These are phyloP conservation scores for Boletus smithii DNA, from an alignment of 1,284 basidiomycete genomes.

Conservation along the genomic window DNA sequence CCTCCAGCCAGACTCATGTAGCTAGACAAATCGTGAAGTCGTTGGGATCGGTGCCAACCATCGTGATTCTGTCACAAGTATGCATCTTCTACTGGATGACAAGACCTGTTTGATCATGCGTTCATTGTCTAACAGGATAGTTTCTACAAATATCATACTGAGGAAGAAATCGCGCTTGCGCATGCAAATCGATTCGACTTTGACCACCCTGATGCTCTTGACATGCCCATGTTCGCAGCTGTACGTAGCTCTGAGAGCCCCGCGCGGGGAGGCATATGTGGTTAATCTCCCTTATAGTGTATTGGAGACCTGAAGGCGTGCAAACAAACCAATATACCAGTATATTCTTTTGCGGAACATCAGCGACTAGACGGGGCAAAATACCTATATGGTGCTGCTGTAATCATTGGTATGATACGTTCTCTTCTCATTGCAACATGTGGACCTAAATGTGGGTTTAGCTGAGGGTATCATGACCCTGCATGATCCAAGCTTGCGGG, in stretches of 20 bases:
- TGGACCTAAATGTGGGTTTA: constrained; percentile 26
- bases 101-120: neutral
- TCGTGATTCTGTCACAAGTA: constrained; percentile 86
- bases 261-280: neutral
- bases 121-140: constrained; percentile 62
- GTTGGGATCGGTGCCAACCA: constrained; percentile 81
- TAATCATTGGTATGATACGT: constrained; percentile 72
- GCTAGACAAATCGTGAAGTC: constrained; percentile 81
- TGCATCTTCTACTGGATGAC: constrained; percentile 5
- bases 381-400: constrained; percentile 94
- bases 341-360: constrained; percentile 92
- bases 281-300: constrained; percentile 50
- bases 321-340: constrained; percentile 80
- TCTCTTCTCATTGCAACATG: neutral
- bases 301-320: constrained; percentile 81
- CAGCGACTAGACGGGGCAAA: constrained; percentile 83
- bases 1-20: constrained; percentile 73
- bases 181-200: constrained; percentile 87
- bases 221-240: constrained; percentile 81
- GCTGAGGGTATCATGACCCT: constrained; percentile 93
- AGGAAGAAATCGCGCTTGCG: constrained; percentile 78
- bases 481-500: constrained; percentile 74
- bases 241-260: constrained; percentile 42
- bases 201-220: constrained; percentile 92
- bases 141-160: constrained; percentile 83